phyloP scores from a whole-genome alignment of 257 asterid genomes.

The Ajuga chamaepitys region DNA sequence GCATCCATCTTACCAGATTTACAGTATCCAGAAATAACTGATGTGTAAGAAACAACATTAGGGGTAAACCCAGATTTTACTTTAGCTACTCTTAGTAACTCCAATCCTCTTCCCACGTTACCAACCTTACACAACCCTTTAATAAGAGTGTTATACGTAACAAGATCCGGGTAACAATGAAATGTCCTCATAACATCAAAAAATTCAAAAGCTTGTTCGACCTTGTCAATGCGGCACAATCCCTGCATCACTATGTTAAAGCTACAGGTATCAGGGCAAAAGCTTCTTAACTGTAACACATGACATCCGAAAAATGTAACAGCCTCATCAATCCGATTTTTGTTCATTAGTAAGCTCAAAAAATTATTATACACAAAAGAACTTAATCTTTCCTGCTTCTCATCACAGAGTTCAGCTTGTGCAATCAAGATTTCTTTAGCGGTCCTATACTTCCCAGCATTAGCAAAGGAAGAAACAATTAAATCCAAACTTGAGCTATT shows the following conservation, averaged over 20 bases:
- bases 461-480: conserved; percentile 40
- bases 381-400: conserved; percentile 31
- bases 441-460: conserved; percentile 41
- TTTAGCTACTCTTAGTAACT: conserved; percentile 47
- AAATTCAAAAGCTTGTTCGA: conserved; percentile 58
- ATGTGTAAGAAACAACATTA: conserved; percentile 67
- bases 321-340: conserved; percentile 49
- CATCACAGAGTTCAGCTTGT: conserved; percentile 38
- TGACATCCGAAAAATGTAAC: conserved; percentile 51
- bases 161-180: conserved; percentile 53
- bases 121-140: conserved; percentile 60
- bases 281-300: conserved; percentile 45
- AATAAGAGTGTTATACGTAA: conserved; percentile 61
- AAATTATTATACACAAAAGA: conserved; percentile 53
- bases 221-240: conserved; percentile 48
- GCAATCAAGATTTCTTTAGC: conserved; percentile 66
- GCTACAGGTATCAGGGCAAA: conserved; percentile 59
- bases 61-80: conserved; percentile 39
- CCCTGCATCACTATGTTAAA: conserved; percentile 74
- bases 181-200: conserved; percentile 49
- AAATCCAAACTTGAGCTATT: conserved; percentile 31
- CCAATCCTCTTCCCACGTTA: conserved; percentile 46
- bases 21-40: conserved; percentile 66
- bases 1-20: conserved; percentile 48
- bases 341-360: conserved; percentile 46